Evolutionary conservation across 306 rosid species (phyloP), one percentile per base, ranked within the genome.

Genomic region (Cicer pinnatifidum): DNA sequence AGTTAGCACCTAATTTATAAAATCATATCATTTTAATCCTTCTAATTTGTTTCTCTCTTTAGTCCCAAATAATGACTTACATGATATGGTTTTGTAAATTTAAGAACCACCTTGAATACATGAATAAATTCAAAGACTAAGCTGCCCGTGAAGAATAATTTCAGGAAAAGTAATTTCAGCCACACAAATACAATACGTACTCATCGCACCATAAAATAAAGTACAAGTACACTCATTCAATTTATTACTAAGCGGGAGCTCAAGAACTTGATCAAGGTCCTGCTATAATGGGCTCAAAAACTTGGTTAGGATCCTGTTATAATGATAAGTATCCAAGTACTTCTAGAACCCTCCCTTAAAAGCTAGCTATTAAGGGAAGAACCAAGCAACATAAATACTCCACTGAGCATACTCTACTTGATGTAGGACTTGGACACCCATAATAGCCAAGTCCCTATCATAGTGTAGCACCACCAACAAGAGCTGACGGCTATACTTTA

Each of bases 1-100:
- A 40, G 78, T 47, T 61, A 16, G 7, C 64, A 11, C 52, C 72
- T 38, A 47, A 19, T 52, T 50, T 41, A 37, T 47, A 64, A 53
- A 43, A 20, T 41, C 11, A 13, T 47, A 67, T 39, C 65, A 52
- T 40, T 8, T 13, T 41, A 66, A 48, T 48, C 37, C 54, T 53
- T 53, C 73, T 23, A 28, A 57, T 9, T 20, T 53, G 57, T 6
- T 20, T 65, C 67, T 9, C 58, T 51, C 20, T 53, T 43, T 52
- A 43, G 67, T 41, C 47, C 58, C 51, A 23, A 12, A 23, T 51
- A 52, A 28, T 9, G 38, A 53, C 35, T 11, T 11, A 7, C 51
- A 37, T 62, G 15, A 48, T 66, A 17, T 23, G 28, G 52, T 48
- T 48, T 7, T 48, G 64, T 17, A 43, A 75, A 38, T 33, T 60